Conservation (phyloP, 768 basidiomycete species). For the Lentinula lateritia region DNA sequence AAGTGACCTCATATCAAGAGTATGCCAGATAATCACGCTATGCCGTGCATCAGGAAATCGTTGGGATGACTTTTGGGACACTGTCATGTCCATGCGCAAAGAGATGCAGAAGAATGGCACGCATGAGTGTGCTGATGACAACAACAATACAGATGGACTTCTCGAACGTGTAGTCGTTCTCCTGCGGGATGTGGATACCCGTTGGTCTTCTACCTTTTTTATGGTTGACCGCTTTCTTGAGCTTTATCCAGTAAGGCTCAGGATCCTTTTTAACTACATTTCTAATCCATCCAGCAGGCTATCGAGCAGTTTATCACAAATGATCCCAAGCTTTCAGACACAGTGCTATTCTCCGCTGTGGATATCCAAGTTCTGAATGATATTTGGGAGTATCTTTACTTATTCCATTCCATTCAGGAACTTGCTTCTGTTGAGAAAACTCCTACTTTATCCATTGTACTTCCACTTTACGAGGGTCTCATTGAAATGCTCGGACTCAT, state of each 20-base stretch:
- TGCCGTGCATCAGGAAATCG: no score
- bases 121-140: no score
- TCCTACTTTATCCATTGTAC: slow-evolving; percentile 5
- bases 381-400: slow-evolving; percentile 20
- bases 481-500: slow-evolving; percentile 12
- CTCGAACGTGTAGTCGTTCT: slow-evolving; percentile 17
- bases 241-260: slow-evolving; percentile 21
- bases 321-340: slow-evolving; percentile 10
- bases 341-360: slow-evolving; percentile 1
- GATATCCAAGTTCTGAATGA: slow-evolving; percentile 18
- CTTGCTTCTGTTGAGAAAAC: slow-evolving; percentile 26
- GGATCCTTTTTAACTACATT: background rate
- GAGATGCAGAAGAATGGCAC: background rate
- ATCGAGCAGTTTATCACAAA: background rate
- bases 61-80: slow-evolving; percentile 13
- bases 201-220: no score
- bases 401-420: slow-evolving; percentile 26
- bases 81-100: slow-evolving; percentile 11
- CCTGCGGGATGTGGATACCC: slow-evolving; percentile 8
- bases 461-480: slow-evolving; percentile 23
- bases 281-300: background rate
- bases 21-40: no score
- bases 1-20: no score
- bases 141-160: background rate
- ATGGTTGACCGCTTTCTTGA: slow-evolving; percentile 29